Percentiles rank a stretch among this genome's conserved stretches.
These are phyloP conservation scores for Rosa hybrid DNA, from an alignment of 331 rosid genomes.

Conservation along the genomic window DNA sequence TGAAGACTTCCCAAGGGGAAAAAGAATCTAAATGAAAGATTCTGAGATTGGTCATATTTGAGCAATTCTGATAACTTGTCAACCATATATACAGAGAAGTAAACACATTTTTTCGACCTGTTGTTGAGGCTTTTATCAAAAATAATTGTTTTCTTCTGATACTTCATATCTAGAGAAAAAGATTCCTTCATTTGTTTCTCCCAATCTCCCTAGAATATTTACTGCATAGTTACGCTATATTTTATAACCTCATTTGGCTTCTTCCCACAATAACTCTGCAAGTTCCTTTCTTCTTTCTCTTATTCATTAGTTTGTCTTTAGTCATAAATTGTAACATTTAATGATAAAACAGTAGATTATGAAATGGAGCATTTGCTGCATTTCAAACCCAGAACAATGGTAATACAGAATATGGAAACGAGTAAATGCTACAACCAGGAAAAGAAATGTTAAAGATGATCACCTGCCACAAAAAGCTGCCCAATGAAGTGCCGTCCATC, in stretches of 20 bases:
- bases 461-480: conserved; percentile 91
- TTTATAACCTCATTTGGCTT: background rate
- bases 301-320: background rate
- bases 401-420: background rate
- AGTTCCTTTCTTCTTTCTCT: background rate
- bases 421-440: background rate
- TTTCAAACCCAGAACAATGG: background rate
- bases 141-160: background rate
- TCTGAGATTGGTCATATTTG: background rate
- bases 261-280: background rate
- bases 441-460: conserved; percentile 23
- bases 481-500: conserved; percentile 99
- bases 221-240: background rate
- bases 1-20: background rate
- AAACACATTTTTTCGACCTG: background rate
- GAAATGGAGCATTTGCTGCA: background rate
- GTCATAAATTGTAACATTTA: background rate
- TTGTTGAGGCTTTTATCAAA: background rate
- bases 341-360: background rate
- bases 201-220: background rate
- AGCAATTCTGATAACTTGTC: background rate
- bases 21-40: background rate
- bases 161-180: background rate
- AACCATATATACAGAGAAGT: background rate
- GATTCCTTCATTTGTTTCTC: background rate